Evolutionary conservation across 768 basidiomycete species (phyloP).

Genomic region (Pisolithus sp.): DNA sequence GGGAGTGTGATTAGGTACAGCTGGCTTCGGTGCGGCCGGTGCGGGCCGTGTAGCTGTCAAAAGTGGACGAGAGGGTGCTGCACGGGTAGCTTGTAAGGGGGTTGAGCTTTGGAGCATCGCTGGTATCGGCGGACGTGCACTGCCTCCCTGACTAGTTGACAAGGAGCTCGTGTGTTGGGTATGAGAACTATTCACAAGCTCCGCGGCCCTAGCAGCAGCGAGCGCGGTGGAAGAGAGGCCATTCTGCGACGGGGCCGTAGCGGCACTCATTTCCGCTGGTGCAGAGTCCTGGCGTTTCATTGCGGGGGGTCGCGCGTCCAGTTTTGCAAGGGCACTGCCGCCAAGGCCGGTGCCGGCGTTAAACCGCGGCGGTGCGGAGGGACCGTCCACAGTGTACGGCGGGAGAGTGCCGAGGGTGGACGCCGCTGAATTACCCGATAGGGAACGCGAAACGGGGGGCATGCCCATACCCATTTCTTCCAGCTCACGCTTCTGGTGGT

Average conservation of each 20-base stretch:
- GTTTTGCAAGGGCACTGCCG: conserved; percentile 47
- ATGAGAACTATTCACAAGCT: conserved; percentile 52
- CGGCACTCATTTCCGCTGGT: conserved; percentile 26
- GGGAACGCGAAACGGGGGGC: conserved; percentile 18
- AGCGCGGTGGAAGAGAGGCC: conserved; percentile 37
- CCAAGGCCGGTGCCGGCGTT: conserved; percentile 89
- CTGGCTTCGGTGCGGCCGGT: conserved; percentile 40
- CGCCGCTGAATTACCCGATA: conserved; percentile 12
- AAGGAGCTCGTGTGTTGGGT: conserved; percentile 35
- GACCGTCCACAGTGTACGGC: conserved; percentile 27
- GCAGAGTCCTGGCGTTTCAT: conserved; percentile 44
- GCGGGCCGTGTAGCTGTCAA: conserved; percentile 50
- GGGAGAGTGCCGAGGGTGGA: conserved; percentile 32
- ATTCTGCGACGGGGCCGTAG: conserved; percentile 26
- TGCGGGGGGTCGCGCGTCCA: conserved; percentile 29
- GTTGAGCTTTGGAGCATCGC: conserved; percentile 23
- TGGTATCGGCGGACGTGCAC: conserved; percentile 23
- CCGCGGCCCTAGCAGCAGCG: conserved; percentile 55
- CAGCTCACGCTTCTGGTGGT: conserved; percentile 91
- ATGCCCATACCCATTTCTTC: conserved; percentile 50
- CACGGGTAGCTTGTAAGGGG: conserved; percentile 49
- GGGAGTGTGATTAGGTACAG: conserved; percentile 47
- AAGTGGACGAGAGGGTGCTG: conserved; percentile 65
- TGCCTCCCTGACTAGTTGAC: conserved; percentile 26
- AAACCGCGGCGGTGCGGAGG: conserved; percentile 70